Conservation (phyloP, 306 rosid genomes). For the Prunus campanulata region DNA sequence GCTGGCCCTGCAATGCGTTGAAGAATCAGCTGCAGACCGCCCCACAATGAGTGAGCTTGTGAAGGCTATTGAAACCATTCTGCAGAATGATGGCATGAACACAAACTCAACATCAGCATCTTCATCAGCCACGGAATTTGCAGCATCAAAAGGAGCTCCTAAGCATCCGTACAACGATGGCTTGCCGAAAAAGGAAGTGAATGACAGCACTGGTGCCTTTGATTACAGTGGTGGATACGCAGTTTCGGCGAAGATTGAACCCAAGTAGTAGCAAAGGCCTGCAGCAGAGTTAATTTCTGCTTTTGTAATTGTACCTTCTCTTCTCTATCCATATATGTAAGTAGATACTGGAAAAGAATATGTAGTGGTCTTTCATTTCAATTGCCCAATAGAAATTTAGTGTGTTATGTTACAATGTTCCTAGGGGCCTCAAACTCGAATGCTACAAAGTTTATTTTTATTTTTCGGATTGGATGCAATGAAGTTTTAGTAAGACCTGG, state of each 20-base stretch:
- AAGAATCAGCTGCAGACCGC: conserved; percentile 76
- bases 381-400: not conserved
- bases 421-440: not conserved
- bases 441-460: not conserved
- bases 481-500: not conserved
- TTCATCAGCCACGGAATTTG: conserved; percentile 84
- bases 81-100: conserved; percentile 82
- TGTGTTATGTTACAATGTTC: not conserved
- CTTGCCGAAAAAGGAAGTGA: conserved; percentile 48
- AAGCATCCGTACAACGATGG: conserved; percentile 68
- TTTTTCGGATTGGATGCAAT: not conserved
- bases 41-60: conserved; percentile 92
- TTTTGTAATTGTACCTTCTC: not conserved
- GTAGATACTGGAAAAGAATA: not conserved
- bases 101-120: conserved; percentile 85
- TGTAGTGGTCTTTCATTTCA: not conserved
- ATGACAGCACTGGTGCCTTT: conserved; percentile 44
- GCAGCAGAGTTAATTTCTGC: not conserved
- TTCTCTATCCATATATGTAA: not conserved
- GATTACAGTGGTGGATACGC: conserved; percentile 79
- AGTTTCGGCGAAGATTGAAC: conserved; percentile 63
- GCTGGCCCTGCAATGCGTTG: conserved; percentile 79
- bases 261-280: conserved; percentile 45
- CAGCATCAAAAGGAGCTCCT: conserved; percentile 38
- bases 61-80: conserved; percentile 60